Evolutionary conservation across 768 basidiomycete genomes (phyloP), one percentile per base, ranked within the genome.

Genomic region (Kwoniella dejecticola): DNA sequence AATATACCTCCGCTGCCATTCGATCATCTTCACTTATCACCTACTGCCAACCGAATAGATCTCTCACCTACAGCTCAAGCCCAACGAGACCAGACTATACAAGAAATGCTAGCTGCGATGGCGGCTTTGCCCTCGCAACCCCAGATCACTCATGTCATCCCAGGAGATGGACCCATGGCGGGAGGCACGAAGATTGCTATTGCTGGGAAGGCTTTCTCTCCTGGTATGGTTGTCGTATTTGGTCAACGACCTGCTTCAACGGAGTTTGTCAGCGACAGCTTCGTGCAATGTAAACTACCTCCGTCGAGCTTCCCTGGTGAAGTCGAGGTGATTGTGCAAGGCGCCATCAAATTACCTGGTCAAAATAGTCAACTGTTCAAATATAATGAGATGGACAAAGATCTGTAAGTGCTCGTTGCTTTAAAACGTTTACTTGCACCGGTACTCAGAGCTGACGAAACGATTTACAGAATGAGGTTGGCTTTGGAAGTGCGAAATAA

Each of bases 161-260:
- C 81, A 8, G 73, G 69, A 48, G 79, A 79, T 57, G 81, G 93
- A 12, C 91, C 92, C 10, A 92, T 90, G 21, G 86, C 88, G 61
- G 94, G 94, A 30, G 95, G 95, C 1, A 92, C 91, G 67, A 92
- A 96, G 79, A 89, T 99, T 31, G 98, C 95, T 1, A 81, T 99
- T 17, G 84, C 96, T 6, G 96, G 96, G 8, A 86, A 89, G 53
- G 90, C 93, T 77, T 97, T 99, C 80, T 54, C 74, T 5, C 75
- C 71, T 7, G 80, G 78, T 27, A 71, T 79, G 56, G 86, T 89
- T 54, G 90, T 91, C 68, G 81, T 91, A 1, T 99, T 99, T 78
- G 95, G 95, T 24, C 89, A 88, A 68, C 82, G 86, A 10, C 76
- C 84, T 1, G 80, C 77, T 31, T 69, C 79, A 55, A 87, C 90